Evolutionary conservation across 176 grass and related monocot genomes (phyloP).

Genomic region (Lolium rigidum): DNA sequence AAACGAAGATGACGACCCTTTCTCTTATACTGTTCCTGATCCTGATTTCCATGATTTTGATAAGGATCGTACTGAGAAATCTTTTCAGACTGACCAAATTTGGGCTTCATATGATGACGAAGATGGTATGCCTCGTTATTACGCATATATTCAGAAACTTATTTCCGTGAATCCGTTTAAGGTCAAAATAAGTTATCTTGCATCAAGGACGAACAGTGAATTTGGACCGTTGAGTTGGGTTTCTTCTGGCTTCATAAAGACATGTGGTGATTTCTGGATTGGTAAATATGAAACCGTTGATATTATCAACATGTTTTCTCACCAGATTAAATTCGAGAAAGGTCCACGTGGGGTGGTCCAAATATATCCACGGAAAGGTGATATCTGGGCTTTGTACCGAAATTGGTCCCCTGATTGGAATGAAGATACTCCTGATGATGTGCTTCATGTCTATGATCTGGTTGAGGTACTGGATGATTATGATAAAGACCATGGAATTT

Average conservation of each 20-base stretch:
- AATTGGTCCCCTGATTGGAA: constrained; percentile 69
- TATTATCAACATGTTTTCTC: constrained; percentile 71
- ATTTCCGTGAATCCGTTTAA: constrained; percentile 60
- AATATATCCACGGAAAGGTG: constrained; percentile 67
- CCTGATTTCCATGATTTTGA: constrained; percentile 79
- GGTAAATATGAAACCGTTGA: constrained; percentile 50
- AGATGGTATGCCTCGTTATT: constrained; percentile 74
- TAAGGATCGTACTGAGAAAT: constrained; percentile 52
- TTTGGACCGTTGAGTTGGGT: constrained; percentile 64
- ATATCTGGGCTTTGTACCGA: constrained; percentile 63
- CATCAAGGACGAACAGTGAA: constrained; percentile 57
- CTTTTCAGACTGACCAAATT: too few relatives aligned
- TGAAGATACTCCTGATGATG: constrained; percentile 57
- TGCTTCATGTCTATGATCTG: constrained; percentile 59
- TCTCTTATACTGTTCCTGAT: constrained; percentile 64
- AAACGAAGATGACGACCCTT: constrained; percentile 45
- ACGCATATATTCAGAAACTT: constrained; percentile 67
- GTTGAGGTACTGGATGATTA: constrained; percentile 63
- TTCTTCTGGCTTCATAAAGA: constrained; percentile 68
- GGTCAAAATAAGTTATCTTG: constrained; percentile 60
- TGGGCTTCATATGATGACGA: constrained; percentile 79
- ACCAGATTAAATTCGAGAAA: constrained; percentile 64
- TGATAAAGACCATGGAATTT: constrained; percentile 57
- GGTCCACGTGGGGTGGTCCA: constrained; percentile 58
- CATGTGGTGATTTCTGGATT: constrained; percentile 65